Base-by-base conservation (phyloP, 495 filamentous ascomycete species). In the Annulohypoxylon nitens region DNA sequence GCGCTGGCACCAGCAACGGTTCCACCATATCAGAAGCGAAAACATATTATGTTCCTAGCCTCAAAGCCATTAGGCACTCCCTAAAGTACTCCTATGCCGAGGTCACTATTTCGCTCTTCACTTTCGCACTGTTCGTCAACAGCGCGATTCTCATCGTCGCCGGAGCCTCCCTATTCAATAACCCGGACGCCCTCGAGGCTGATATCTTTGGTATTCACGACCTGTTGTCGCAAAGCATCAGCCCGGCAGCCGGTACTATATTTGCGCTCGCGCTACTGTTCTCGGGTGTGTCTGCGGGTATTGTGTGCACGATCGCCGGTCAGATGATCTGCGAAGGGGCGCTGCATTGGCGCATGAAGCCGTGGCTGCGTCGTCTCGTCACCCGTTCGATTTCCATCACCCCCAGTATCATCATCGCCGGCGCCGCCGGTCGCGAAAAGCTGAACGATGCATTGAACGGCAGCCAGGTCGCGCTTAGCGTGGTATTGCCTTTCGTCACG, bases 71-170 rank as follows among this genome's bases (percentile, higher is more conserved):
- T 68, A 88, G 86, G 4, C 86, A 89, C 75, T 97, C 92, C 70
- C 85, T 97, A 74, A 90, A 90, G 60, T 95, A 95, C 80, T 93
- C 92, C 7, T 92, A 95, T 72, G 84, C 88, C 10, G 92, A 94
- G 75, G 84, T 97, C 30, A 78, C 88, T 37, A 70, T 95, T 36
- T 93, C 92, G 0, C 90, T 97, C n/a, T 93, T 95, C 76, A 93
- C 93, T 16, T 96, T 97, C 76, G 94, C 94, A 6, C 88, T 97
- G n/a, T 97, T 97, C 71, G 93, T 97, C 75, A 97, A 97, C 82
- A 92, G 89, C 67, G 87, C 94, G 63, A 97, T 97, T 75, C 89
- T 97, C 53, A 96, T 97, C 77, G 92, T 94, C 18, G 92, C 94
- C 1, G 94, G 93, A 37, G 90, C 93, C 4, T 90, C 91, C 0